phyloP scores from a whole-genome alignment of 139 green algal species.

The Chlamydomonas schloesseri region DNA sequence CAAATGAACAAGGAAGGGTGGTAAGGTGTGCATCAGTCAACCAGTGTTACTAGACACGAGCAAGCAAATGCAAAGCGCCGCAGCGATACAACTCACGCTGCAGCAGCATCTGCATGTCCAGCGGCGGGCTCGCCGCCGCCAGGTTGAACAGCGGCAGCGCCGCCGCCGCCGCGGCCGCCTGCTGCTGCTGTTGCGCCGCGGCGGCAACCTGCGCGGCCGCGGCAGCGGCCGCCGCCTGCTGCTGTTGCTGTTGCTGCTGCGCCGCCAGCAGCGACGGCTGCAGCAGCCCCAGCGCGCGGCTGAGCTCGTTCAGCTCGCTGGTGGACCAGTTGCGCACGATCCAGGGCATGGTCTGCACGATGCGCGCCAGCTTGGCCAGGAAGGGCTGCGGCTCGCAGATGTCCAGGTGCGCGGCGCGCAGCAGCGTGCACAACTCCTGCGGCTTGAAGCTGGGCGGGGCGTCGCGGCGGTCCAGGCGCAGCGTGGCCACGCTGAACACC shows the following conservation, averaged over 20 bases:
- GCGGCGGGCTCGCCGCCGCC: neutral
- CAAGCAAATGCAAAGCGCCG: no score
- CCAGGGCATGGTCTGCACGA: constrained; percentile 39
- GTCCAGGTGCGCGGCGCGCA: constrained; percentile 46
- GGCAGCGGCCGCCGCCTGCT: neutral
- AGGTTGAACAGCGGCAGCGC: constrained; percentile 9
- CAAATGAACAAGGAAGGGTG: neutral
- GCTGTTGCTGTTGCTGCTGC: constrained; percentile 17
- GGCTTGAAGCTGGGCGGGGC: constrained; percentile 49
- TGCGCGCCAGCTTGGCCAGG: constrained; percentile 37
- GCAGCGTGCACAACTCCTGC: constrained; percentile 58
- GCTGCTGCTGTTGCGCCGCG: no score
- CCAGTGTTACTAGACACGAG: no score
- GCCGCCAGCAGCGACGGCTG: constrained; percentile 4
- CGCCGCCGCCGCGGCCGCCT: constrained; percentile 1
- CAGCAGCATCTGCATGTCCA: constrained; percentile 29
- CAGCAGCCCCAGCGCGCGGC: constrained; percentile 48
- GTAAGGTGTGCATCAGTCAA: no score
- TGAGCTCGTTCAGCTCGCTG: constrained; percentile 48
- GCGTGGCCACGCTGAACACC: constrained; percentile 61
- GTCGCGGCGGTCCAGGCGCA: constrained; percentile 54
- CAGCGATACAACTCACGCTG: constrained; percentile 18
- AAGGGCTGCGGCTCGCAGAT: constrained; percentile 50
- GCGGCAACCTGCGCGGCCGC: neutral
- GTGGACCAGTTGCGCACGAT: constrained; percentile 43